Evolutionary conservation across 192 early-diverging fungal species (phyloP), one percentile per base, ranked within the genome.

Genomic region (Rhizophagus clarus): DNA sequence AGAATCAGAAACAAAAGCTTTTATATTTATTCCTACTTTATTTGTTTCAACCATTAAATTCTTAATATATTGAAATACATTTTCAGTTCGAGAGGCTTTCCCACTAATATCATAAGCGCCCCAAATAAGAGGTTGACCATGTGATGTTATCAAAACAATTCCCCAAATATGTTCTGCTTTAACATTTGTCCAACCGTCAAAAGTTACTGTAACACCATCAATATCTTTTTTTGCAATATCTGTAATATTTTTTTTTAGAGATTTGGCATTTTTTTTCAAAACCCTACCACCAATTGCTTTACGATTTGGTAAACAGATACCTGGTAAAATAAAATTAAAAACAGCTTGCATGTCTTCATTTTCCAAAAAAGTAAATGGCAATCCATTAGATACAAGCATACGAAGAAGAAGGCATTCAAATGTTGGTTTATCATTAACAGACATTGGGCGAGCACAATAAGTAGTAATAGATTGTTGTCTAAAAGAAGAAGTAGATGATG

Each of bases 11-110:
- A 73, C 24, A 73, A 40, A 56, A 26, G 32, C 29, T 40, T 42
- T 73, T 45, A 73, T 49, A 40, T 73, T 73, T 73, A 73, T 73
- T 34, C 14, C 28, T 51, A 56, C 42, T n/a, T 73, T n/a, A 40
- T 73, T 40, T 24, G 15, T n/a, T 40, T 73, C 45, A 73, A 45
- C 2, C 47, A 49, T 73, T 8, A 73, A 40, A 49, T 40, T 40
- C 56, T 49, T 34, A 70, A 73, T 26, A 51, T 40, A 26, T 45
- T 40, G 45, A 45, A 40, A 56, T n/a, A 73, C 71, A 73, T 73
- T 29, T 49, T 73, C 29, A 26, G 71, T 73, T 73, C 3, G 3
- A 45, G 45, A 73, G 24, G 8, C 4, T 73, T 49, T 12, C 24
- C 9, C 22, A 73, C n/a, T 73, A 73, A 49, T 29, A 26, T 73